Evolutionary conservation across 176 grass and related monocot species (phyloP).

Genomic region (Phoenix roebelenii): DNA sequence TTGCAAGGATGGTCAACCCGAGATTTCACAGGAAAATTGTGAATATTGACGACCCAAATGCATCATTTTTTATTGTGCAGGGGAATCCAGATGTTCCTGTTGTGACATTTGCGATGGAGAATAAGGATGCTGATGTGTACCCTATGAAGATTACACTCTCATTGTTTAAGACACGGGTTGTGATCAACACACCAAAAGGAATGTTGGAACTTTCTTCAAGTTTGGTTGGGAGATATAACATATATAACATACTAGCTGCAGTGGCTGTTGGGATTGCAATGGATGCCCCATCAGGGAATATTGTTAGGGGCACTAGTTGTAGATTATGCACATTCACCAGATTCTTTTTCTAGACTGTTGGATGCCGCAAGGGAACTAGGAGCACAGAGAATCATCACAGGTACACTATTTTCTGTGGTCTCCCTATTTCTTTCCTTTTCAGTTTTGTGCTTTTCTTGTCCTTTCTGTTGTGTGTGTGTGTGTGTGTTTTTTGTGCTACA

Average conservation of each 20-base stretch:
- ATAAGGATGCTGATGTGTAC: constrained; percentile 84
- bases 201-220: constrained; percentile 93
- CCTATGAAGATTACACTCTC: constrained; percentile 81
- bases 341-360: constrained; percentile 66
- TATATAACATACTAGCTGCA: constrained; percentile 94
- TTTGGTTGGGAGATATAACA: constrained; percentile 70
- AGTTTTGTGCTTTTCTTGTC: constrained; percentile 3
- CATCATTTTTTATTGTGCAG: constrained; percentile 56
- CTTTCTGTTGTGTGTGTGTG: too few relatives aligned
- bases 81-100: constrained; percentile 68
- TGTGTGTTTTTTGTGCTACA: too few relatives aligned
- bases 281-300: constrained; percentile 63
- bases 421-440: background rate
- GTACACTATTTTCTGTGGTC: constrained; percentile 22
- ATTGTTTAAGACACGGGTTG: constrained; percentile 85
- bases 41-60: constrained; percentile 80
- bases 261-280: constrained; percentile 91
- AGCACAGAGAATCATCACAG: constrained; percentile 70
- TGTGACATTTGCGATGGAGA: constrained; percentile 85
- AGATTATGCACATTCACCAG: constrained; percentile 69
- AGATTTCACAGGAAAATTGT: constrained; percentile 77
- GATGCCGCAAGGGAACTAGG: constrained; percentile 69
- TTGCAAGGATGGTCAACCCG: constrained; percentile 84
- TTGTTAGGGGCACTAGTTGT: constrained; percentile 79
- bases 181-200: constrained; percentile 75